Evolutionary conservation across 768 basidiomycete genomes (phyloP).

Genomic region (Macrolepiota dolichaula): DNA sequence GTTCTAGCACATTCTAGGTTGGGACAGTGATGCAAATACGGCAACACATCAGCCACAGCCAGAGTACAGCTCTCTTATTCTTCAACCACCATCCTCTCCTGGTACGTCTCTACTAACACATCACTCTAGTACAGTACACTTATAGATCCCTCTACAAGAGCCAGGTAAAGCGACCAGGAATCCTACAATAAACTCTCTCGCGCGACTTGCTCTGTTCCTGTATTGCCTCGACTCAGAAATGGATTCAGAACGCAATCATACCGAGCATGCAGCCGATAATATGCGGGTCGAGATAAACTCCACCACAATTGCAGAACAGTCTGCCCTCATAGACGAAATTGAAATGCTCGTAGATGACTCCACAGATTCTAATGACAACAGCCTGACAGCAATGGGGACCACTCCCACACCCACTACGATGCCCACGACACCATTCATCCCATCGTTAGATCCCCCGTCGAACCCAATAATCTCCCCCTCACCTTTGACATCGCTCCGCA

Average conservation of each 20-base stretch:
- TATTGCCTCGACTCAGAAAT: background rate
- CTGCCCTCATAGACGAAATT: constrained; percentile 18
- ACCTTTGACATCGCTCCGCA: constrained; percentile 15
- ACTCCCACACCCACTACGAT: background rate
- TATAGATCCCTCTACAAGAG: background rate
- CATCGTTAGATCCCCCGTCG: constrained; percentile 4
- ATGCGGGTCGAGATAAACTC: background rate
- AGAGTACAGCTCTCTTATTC: background rate
- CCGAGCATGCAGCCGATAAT: background rate
- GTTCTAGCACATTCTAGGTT: constrained; percentile 14
- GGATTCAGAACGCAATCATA: background rate
- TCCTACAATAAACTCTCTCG: background rate
- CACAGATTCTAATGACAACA: constrained; percentile 21
- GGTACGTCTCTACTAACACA: background rate
- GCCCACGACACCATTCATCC: background rate
- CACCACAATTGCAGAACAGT: constrained; percentile 23
- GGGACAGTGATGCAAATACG: background rate
- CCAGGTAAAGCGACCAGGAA: background rate
- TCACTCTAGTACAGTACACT: background rate
- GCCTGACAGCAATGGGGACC: constrained; percentile 17
- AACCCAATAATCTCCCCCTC: constrained; percentile 7
- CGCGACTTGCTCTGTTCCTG: background rate
- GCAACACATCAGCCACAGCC: constrained; percentile 7
- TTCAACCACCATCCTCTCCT: constrained; percentile 9
- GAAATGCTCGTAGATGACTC: constrained; percentile 27